Conservation (phyloP, 768 basidiomycete genomes). For the Lyophyllum shimeji region DNA sequence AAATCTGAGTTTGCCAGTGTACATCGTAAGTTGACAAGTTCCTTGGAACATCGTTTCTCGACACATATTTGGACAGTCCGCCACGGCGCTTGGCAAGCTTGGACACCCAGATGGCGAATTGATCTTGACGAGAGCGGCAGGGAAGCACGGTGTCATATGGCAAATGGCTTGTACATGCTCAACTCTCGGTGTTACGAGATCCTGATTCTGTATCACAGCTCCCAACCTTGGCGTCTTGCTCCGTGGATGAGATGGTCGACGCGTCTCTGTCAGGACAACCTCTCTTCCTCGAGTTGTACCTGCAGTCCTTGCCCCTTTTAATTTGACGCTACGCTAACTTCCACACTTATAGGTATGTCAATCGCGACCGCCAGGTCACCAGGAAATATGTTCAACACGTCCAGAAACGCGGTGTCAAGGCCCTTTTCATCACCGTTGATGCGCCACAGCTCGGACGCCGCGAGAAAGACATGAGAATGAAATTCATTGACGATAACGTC, state of each 20-base stretch:
- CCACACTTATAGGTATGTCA: constrained; percentile 2
- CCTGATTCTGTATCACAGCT: constrained; percentile 43
- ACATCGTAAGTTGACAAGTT: constrained; percentile 51
- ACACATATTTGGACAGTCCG: constrained; percentile 37
- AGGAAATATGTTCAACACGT: constrained; percentile 86
- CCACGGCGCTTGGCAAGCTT: constrained; percentile 88
- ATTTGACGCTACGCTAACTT: neutral
- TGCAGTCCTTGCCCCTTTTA: neutral
- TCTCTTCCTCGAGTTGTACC: constrained; percentile 82
- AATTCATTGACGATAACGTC: constrained; percentile 74
- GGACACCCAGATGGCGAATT: constrained; percentile 95
- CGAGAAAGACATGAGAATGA: constrained; percentile 94
- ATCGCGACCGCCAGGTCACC: constrained; percentile 71
- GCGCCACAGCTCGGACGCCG: constrained; percentile 92
- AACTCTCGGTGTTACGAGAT: neutral
- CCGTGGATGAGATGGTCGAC: constrained; percentile 93
- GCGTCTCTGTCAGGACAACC: constrained; percentile 73
- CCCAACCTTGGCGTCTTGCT: constrained; percentile 90
- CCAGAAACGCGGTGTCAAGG: constrained; percentile 86
- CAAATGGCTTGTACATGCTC: constrained; percentile 38
- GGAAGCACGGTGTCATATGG: constrained; percentile 59
- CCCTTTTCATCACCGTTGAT: constrained; percentile 93
- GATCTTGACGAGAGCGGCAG: constrained; percentile 84
- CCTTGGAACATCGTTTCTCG: neutral
- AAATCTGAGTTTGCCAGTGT: constrained; percentile 71